Evolutionary conservation across 148 eudicot species (phyloP), one percentile per base, ranked within the genome.

Genomic region (Rhododendron mucronatum): DNA sequence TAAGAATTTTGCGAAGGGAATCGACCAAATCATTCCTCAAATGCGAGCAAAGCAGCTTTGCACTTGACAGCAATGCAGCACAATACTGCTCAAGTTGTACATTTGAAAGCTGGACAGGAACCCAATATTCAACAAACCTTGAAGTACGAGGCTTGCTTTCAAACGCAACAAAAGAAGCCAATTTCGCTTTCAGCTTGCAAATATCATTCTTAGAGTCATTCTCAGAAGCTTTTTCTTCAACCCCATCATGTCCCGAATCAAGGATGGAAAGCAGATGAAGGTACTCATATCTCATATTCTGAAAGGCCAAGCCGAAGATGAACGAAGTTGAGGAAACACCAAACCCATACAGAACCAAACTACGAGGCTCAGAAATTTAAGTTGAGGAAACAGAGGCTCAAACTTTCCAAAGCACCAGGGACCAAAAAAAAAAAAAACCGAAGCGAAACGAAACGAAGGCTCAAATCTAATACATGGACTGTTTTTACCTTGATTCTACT

Each of bases 11-110:
- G 67, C 85, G 95, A 30, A 95, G 91, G 79, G 91, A 79, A 55
- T 86, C 85, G 21, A 88, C 83, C 16, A 90, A 90, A 86, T 85
- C 94, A 85, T 69, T 89, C 83, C 86, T 93, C 21, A 80, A 85
- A 71, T 85, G 87, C 83, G 93, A 89, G 41, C 91, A 87, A 63
- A 96, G 96, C 39, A 86, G 78, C 23, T 10, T 71, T 15, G 87
- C 88, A 48, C 92, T 91, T 80, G 96, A 92, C 28, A 91, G 78
- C 53, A 95, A 87, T 57, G 87, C 67, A 84, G 89, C 89, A 82
- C 96, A 94, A 88, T 96, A 96, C 71, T 89, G 95, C 90, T 93
- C 97, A 45, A 90, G 92, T 89, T 96, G 98, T 83, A 94, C 87
- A 50, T 92, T 82, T n/a, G 97, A 94, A 82, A 96, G 91, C 84